Base-by-base conservation (phyloP, 305 asterid species). In the Fraxinus dipetala region DNA sequence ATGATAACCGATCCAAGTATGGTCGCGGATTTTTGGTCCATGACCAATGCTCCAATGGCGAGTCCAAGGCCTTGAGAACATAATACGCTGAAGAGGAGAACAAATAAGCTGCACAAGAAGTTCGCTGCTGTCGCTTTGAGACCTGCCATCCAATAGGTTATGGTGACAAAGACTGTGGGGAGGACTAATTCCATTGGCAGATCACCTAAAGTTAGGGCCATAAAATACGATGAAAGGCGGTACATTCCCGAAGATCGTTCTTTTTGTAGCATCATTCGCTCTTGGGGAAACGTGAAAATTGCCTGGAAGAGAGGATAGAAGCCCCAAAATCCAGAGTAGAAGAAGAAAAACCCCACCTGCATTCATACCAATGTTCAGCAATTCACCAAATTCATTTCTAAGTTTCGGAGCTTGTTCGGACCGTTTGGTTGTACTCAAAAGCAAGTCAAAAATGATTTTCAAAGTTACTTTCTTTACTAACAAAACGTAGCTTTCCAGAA, bases 231-330 rank as follows among this genome's bases (percentile, higher is more conserved):
- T 2, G 95, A 91, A 30, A 91, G 86, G 20, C 85, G 82, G 77
- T 91, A 91, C 90, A 86, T 91, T 1, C 93, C 93, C 0, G 93
- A 90, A 4, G 92, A 84, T 24, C 95, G 85, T 79, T 91, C 95
- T 77, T 90, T 91, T 26, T 84, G 88, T 0, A 91, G 89, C 92
- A 91, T 90, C 83, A 72, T 48, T 0, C 88, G 80, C 35, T 91
- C 95, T 79, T 70, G 83, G 3, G 94, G 93, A 84, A 90, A 88
- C 0, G 93, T 87, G 85, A 87, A 91, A 34, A 91, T 86, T 0
- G 95, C 92, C 61, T 89, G 87, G 76, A 87, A 89, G 9, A 90
- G 83, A 0, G 93, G 89, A 72, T 82, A 84, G 78, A 90, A 87
- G 24, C 93, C 89, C 95, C 93, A 91, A 65, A 90, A 90, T 79